These are phyloP conservation scores for Hypoxylon fuscum DNA, from an alignment of 495 filamentous ascomycete species.

Conservation along the genomic window DNA sequence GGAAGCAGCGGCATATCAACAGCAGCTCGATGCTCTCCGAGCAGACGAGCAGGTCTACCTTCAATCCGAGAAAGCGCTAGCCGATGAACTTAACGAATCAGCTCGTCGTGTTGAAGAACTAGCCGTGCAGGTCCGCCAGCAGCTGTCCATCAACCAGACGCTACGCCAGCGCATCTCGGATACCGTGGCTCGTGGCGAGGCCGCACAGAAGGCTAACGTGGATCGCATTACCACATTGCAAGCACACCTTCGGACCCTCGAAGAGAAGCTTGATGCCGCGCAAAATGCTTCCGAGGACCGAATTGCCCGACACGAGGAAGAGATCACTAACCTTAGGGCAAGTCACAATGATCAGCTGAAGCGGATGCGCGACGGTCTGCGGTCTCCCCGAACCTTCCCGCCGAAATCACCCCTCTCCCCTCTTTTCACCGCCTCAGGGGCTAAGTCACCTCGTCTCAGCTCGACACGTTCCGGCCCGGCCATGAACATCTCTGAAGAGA, in stretches of 20 bases:
- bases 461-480: conserved; percentile 51
- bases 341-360: conserved; percentile 80
- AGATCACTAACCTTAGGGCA: conserved; percentile 77
- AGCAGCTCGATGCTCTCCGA: conserved; percentile 69
- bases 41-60: conserved; percentile 69
- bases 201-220: conserved; percentile 80
- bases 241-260: conserved; percentile 75
- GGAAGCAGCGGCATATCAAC: conserved; percentile 66
- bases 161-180: conserved; percentile 83
- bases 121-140: conserved; percentile 75
- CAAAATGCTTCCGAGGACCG: conserved; percentile 89
- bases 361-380: conserved; percentile 68
- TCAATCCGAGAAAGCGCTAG: conserved; percentile 67
- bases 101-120: conserved; percentile 81
- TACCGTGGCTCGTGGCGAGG: conserved; percentile 86
- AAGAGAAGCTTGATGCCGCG: conserved; percentile 83
- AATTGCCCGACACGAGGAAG: conserved; percentile 84
- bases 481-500: conserved; percentile 59
- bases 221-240: conserved; percentile 85
- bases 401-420: conserved; percentile 70
- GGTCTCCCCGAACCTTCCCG: conserved; percentile 54
- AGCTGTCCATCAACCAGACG: conserved; percentile 77
- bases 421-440: conserved; percentile 59
- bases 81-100: conserved; percentile 72
- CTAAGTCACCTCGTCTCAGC: conserved; percentile 59